phyloP scores from a whole-genome alignment of 768 basidiomycete species.

The Leccinum disarticulatum region DNA sequence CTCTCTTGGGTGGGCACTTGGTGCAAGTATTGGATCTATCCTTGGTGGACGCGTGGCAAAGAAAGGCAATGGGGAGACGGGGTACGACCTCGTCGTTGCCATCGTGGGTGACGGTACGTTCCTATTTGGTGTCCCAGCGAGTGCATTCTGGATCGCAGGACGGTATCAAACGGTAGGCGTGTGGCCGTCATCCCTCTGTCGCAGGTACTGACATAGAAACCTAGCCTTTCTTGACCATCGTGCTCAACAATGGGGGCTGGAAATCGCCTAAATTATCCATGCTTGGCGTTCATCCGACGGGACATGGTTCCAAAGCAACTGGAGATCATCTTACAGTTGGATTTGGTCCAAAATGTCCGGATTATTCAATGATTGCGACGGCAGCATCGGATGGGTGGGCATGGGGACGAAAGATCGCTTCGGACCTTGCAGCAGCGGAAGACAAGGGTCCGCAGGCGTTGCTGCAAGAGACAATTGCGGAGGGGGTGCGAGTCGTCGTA shows the following conservation, averaged over 20 bases:
- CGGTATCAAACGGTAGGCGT: conserved; percentile 59
- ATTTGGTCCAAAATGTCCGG: conserved; percentile 62
- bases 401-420: conserved; percentile 45
- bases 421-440: conserved; percentile 20
- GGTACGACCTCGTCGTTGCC: conserved; percentile 53
- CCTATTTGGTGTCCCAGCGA: conserved; percentile 63
- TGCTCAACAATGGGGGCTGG: conserved; percentile 76
- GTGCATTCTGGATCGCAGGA: conserved; percentile 73
- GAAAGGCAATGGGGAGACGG: conserved; percentile 22
- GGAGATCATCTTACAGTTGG: conserved; percentile 58
- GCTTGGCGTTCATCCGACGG: conserved; percentile 61
- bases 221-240: conserved; percentile 68
- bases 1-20: conserved; percentile 67
- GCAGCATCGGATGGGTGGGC: conserved; percentile 72
- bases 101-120: conserved; percentile 73
- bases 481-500: conserved; percentile 56
- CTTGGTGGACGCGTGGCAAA: conserved; percentile 40
- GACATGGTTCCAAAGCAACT: conserved; percentile 45
- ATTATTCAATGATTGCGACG: conserved; percentile 61
- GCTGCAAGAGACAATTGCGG: conserved; percentile 37
- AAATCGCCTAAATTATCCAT: conserved; percentile 64
- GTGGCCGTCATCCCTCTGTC: too few species aligned
- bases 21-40: conserved; percentile 59
- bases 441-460: conserved; percentile 23
- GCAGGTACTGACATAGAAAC: neutral